Percentiles rank a stretch among this genome's conserved stretches.
Evolutionary conservation across 2,329 filamentous ascomycete species (phyloP).

Genomic region (Fusarium kyushuense): DNA sequence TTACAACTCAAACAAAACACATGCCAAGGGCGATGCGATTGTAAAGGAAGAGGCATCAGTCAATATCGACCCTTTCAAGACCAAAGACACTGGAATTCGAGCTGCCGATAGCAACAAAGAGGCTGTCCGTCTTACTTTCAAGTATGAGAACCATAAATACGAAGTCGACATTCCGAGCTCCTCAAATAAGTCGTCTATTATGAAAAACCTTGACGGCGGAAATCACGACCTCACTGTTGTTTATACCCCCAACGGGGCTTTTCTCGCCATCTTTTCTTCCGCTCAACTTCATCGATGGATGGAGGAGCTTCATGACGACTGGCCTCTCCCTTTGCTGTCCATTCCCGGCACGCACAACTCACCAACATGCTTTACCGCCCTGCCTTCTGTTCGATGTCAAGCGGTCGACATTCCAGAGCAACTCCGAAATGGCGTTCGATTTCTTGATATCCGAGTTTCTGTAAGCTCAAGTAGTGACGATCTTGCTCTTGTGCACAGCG

Average conservation of each 20-base stretch:
- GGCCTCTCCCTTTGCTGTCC: conserved; percentile 81
- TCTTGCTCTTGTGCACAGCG: conserved; percentile 87
- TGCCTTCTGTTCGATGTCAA: conserved; percentile 95
- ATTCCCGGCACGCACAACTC: conserved; percentile 98
- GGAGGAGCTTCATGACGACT: conserved; percentile 76
- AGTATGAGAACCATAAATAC: conserved; percentile 68
- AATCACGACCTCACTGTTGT: conserved; percentile 73
- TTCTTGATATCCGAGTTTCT: conserved; percentile 88
- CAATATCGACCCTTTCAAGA: conserved; percentile 75
- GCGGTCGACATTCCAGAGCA: conserved; percentile 81
- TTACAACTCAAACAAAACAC: conserved; percentile 48
- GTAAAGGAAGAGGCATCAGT: conserved; percentile 72
- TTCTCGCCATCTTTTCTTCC: conserved; percentile 76
- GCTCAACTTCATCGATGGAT: conserved; percentile 83
- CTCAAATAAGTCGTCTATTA: conserved; percentile 68
- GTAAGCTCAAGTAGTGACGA: conserved; percentile 68
- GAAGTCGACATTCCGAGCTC: conserved; percentile 78
- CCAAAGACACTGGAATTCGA: conserved; percentile 67
- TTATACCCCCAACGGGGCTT: conserved; percentile 68
- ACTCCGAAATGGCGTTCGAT: conserved; percentile 89
- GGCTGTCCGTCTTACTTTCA: conserved; percentile 79
- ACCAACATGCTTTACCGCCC: conserved; percentile 83
- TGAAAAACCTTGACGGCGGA: conserved; percentile 66
- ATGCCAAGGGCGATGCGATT: conserved; percentile 69
- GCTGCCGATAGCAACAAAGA: conserved; percentile 71